phyloP scores from a whole-genome alignment of 352 stramenopile genomes.

The Achlya hypogyna region DNA sequence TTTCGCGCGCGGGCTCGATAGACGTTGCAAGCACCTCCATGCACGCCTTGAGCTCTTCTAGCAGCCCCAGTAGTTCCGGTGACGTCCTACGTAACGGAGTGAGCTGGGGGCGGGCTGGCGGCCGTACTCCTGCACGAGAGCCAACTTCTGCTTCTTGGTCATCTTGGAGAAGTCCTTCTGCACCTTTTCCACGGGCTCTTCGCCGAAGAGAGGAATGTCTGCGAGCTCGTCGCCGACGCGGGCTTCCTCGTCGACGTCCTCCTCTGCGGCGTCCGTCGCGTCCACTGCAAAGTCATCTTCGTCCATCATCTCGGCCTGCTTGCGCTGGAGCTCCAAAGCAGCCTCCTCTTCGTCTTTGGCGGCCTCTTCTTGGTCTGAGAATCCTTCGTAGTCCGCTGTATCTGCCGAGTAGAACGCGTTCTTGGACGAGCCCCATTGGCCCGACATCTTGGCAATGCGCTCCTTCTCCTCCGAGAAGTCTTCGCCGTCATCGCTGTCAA shows the following conservation, averaged over 20 bases:
- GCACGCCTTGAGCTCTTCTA: conserved; percentile 53
- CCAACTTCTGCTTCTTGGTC: conserved; percentile 79
- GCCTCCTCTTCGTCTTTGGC: conserved; percentile 73
- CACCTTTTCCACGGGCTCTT: conserved; percentile 58
- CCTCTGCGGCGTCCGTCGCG: conserved; percentile 28
- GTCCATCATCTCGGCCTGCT: conserved; percentile 79
- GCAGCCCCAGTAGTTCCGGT: conserved; percentile 63
- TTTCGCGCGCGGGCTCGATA: conserved; percentile 54
- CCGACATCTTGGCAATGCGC: conserved; percentile 62
- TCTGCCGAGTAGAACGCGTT: conserved; percentile 83
- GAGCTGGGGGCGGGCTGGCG: background rate
- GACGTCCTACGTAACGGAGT: conserved; percentile 28
- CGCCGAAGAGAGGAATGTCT: conserved; percentile 55
- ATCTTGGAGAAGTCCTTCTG: conserved; percentile 79
- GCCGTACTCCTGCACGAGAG: conserved; percentile 77
- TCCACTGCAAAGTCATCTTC: conserved; percentile 80
- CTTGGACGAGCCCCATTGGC: conserved; percentile 80
- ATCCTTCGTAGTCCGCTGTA: conserved; percentile 69
- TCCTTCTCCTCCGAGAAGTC: conserved; percentile 59
- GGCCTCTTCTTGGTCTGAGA: conserved; percentile 66
- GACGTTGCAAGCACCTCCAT: conserved; percentile 57
- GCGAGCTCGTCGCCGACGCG: conserved; percentile 59
- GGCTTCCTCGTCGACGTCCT: conserved; percentile 57
- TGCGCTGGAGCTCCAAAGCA: conserved; percentile 72
- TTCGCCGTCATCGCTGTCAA: conserved; percentile 41